Base-by-base conservation (phyloP, 768 basidiomycete genomes). In the Pleurotus tuber-regium region DNA sequence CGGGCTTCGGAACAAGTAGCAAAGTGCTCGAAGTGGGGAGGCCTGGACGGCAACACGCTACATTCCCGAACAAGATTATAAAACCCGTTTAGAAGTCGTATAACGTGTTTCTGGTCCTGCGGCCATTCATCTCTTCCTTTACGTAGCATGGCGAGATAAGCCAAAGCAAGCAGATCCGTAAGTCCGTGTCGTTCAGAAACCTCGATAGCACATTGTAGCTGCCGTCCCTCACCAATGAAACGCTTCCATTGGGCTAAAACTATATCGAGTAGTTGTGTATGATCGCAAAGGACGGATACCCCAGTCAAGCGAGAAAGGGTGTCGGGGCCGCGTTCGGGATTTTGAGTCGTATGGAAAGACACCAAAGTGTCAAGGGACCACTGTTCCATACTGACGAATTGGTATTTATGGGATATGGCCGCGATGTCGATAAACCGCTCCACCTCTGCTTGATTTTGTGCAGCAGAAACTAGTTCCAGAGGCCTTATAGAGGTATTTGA, bases 61-160 rank as follows among this genome's bases (percentile, higher is more conserved):
- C 74, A 74, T 25, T 74, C 61, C 51, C 71, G 69, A 4, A 68
- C 68, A 21, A 82, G 70, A 29, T 72, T 70, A 59, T 82, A 77
- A 59, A 77, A 73, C 12, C 81, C 81, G 21, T 76, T 78, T 6
- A 82, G 63, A 33, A 83, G 65, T 31, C 78, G 76, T 26, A 80
- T 69, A 8, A 75, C 70, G 54, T 82, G 79, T n/a, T 59, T 59
- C n/a, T 63, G 57, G 48, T 80, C 79, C 6, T 66, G 54, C 43
- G 75, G 74, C 79, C 80, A 82, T 19, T 64, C 63, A 23, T 75
- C 67, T 31, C 74, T 69, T 12, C 79, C 80, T 57, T 75, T 74
- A 12, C 79, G 65, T 62, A 82, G 68, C 72, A 80, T 75, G 33
- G 72, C 66, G 50, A 78, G 72, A 55, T 81, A 83, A 14, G 78